A percentile compares a stretch with the other conserved stretches of the same genome.
phyloP scores from a whole-genome alignment of 225 moss, liverwort and hornwort species.

The Anthoceros angustus region DNA sequence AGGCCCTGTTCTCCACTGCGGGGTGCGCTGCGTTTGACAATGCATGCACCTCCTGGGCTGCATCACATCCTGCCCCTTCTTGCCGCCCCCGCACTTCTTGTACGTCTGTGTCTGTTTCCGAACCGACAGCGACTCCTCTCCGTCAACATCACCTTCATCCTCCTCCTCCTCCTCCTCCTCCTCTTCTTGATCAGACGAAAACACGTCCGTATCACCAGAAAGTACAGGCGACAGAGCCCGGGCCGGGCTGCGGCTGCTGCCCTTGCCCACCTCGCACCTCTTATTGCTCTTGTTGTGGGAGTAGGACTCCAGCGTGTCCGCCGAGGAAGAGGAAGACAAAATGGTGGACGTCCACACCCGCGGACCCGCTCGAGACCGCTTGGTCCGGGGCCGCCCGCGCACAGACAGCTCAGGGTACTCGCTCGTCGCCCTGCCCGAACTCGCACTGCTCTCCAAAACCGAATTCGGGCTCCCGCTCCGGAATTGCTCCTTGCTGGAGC shows the following conservation, averaged over 20 bases:
- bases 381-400: slow-evolving; percentile 84
- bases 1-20: slow-evolving; percentile 95
- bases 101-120: slow-evolving; percentile 17
- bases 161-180: not conserved
- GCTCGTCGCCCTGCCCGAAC: slow-evolving; percentile 28
- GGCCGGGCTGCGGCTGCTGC: slow-evolving; percentile 11
- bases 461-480: slow-evolving; percentile 65
- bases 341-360: slow-evolving; percentile 33
- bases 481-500: slow-evolving; percentile 36
- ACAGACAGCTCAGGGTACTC: slow-evolving; percentile 58
- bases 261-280: slow-evolving; percentile 19
- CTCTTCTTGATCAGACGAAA: not conserved
- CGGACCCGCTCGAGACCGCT: slow-evolving; percentile 64
- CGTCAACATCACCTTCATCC: not conserved
- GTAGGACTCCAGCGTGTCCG: slow-evolving; percentile 16
- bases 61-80: slow-evolving; percentile 46
- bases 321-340: slow-evolving; percentile 16
- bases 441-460: slow-evolving; percentile 67
- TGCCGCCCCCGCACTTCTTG: slow-evolving; percentile 34
- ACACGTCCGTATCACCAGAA: not conserved
- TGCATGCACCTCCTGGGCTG: slow-evolving; percentile 90
- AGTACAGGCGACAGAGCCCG: not conserved
- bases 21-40: slow-evolving; percentile 85
- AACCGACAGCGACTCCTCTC: slow-evolving; percentile 17
- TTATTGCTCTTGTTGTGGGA: slow-evolving; percentile 21